These are phyloP conservation scores for Tremella mesenterica DNA, from an alignment of 768 basidiomycete species.

Conservation along the genomic window DNA sequence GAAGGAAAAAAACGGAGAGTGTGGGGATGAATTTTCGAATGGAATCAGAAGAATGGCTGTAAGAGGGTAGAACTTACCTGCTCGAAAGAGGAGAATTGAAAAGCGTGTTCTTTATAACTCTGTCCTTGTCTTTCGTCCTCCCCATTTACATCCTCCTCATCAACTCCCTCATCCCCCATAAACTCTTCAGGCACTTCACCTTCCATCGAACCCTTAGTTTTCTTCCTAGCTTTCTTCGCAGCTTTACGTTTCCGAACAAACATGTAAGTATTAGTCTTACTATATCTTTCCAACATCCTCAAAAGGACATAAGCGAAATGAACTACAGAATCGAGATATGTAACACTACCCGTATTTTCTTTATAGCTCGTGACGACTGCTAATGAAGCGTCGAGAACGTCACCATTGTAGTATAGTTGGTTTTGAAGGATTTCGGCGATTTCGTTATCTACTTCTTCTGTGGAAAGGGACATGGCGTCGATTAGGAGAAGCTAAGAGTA, in stretches of 20 bases:
- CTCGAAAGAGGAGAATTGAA: conserved; percentile 87
- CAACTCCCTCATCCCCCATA: conserved; percentile 55
- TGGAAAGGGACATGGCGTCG: conserved; percentile 63
- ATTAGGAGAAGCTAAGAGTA: conserved; percentile 60
- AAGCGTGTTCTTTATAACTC: conserved; percentile 67
- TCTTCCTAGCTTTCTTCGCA: conserved; percentile 48
- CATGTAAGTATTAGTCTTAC: conserved; percentile 60
- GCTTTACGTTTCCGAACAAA: conserved; percentile 62
- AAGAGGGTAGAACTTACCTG: conserved; percentile 51
- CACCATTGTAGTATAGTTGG: conserved; percentile 90
- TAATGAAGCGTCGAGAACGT: conserved; percentile 79
- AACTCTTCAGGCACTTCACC: conserved; percentile 29
- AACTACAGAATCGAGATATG: conserved; percentile 80
- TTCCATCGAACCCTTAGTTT: conserved; percentile 9
- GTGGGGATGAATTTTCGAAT: no score
- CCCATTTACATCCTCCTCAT: conserved; percentile 52
- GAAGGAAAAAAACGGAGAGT: no score
- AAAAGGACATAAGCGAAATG: conserved; percentile 76
- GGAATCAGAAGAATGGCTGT: background rate
- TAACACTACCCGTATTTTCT: conserved; percentile 55
- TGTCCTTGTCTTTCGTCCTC: conserved; percentile 54
- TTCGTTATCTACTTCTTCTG: conserved; percentile 55
- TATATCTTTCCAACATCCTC: conserved; percentile 80
- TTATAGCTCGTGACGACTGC: conserved; percentile 70
- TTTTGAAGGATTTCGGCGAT: conserved; percentile 74